Evolutionary conservation across 768 basidiomycete species (phyloP), one percentile per base, ranked within the genome.

Genomic region (Pisolithus orientalis): DNA sequence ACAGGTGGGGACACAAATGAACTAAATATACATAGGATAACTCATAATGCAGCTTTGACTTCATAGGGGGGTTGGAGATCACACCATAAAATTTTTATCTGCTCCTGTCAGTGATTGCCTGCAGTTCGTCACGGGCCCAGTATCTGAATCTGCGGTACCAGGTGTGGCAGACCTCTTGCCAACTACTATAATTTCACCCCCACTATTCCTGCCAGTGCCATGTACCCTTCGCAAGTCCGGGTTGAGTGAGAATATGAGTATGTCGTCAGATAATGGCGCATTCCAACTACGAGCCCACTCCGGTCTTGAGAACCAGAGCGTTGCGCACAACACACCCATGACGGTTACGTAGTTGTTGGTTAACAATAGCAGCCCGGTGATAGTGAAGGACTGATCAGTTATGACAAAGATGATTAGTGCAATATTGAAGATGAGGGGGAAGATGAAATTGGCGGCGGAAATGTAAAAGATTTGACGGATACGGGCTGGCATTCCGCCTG

Each of bases 381-480:
- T 43, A 14, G 6, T 24, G n/a, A n/a, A 27, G 7, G 50, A 50
- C 9, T 11, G 31, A 31, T 44, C 40, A 2, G 50, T 50, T 14
- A 27, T 44, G 25, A 63, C 62, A 72, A 21, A 21, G 21, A 21
- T 21, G 21, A 21, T 21, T 21, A 21, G 21, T 21, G 21, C 21
- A 21, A 21, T 56, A 54, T 62, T 65, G 24, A 72, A 62, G 25
- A 72, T 50, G n/a, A 65, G 61, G 13, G 72, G 73, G 56, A 73
- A 67, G 38, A 73, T 61, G 57, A 72, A 73, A 53, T 71, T 72
- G 1, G 66, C 61, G 11, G 64, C 49, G 0, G 70, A 66, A 48
- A 75, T 70, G 37, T 62, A 62, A 57, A 73, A 72, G 11, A 73
- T 21, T 21, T 21, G 21, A 21, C 21, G 21, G 21, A 21, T 21